Evolutionary conservation across 2,329 filamentous ascomycete genomes (phyloP).

Genomic region (Diaporthe helianthi): DNA sequence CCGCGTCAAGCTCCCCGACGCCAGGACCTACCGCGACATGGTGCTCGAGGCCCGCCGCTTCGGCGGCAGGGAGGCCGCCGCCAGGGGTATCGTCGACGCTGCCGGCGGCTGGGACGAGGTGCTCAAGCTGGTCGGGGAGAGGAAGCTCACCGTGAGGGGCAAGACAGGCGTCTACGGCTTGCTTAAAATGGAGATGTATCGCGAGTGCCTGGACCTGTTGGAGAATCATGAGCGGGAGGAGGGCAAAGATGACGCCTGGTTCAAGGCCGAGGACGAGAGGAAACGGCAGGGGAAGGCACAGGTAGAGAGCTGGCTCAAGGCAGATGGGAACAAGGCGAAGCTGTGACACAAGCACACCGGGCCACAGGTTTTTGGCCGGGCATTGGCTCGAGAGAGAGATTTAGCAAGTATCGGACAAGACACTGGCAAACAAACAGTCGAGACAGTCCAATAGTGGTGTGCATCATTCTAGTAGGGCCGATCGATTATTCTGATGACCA

Average conservation of each 20-base stretch:
- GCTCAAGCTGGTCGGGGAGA: conserved; percentile 64
- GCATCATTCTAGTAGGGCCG: background rate
- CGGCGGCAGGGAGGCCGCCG: conserved; percentile 66
- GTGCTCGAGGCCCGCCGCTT: conserved; percentile 79
- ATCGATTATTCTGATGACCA: background rate
- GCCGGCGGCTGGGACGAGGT: conserved; percentile 70
- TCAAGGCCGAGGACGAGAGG: conserved; percentile 50
- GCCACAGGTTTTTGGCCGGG: background rate
- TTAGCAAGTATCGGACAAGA: no score
- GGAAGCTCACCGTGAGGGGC: conserved; percentile 66
- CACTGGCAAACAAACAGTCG: background rate
- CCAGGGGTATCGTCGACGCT: conserved; percentile 72
- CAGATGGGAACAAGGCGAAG: conserved; percentile 49
- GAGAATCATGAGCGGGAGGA: conserved; percentile 58
- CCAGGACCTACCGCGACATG: conserved; percentile 64
- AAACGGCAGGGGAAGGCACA: conserved; percentile 52
- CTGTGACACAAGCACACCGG: conserved; percentile 40
- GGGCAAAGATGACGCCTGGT: conserved; percentile 52
- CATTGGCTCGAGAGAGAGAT: no score
- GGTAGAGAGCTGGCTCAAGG: conserved; percentile 57
- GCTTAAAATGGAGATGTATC: conserved; percentile 79
- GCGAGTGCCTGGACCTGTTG: conserved; percentile 66
- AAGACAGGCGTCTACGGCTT: conserved; percentile 71
- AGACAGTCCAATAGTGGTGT: background rate
- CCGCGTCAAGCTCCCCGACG: conserved; percentile 67